phyloP scores from a whole-genome alignment of 148 eudicot genomes.

The Polygonum maritimum region DNA sequence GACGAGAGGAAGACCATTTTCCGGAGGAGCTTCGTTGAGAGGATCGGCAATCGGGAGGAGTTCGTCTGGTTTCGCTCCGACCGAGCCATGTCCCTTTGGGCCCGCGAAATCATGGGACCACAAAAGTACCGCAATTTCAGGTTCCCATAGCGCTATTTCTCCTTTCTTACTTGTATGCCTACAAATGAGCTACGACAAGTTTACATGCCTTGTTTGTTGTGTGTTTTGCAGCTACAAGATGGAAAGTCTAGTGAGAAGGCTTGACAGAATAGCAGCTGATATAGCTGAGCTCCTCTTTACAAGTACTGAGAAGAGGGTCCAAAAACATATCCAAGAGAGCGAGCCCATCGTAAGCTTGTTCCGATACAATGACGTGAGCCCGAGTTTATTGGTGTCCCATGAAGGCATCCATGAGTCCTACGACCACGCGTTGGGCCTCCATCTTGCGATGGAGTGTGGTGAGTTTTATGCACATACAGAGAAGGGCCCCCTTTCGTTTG shows the following conservation, averaged over 20 bases:
- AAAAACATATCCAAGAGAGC: slow-evolving; percentile 29
- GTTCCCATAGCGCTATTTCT: slow-evolving; percentile 11
- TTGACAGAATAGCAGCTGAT: slow-evolving; percentile 49
- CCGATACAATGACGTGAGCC: slow-evolving; percentile 40
- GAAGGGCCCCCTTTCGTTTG: slow-evolving; percentile 38
- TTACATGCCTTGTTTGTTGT: not conserved
- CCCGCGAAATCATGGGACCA: slow-evolving; percentile 39
- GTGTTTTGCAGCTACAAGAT: slow-evolving; percentile 43
- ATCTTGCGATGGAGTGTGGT: slow-evolving; percentile 41
- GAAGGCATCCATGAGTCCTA: slow-evolving; percentile 28
- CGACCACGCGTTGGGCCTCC: slow-evolving; percentile 49
- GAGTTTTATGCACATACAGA: slow-evolving; percentile 47
- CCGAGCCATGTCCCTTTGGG: slow-evolving; percentile 36
- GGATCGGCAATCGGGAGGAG: slow-evolving; percentile 50
- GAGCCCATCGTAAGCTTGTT: slow-evolving; percentile 48
- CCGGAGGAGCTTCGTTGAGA: slow-evolving; percentile 40
- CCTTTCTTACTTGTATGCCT: too few species aligned
- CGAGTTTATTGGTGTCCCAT: slow-evolving; percentile 23
- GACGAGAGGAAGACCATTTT: slow-evolving; percentile 32
- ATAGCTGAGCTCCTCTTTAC: slow-evolving; percentile 34
- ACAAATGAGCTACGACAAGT: too few species aligned
- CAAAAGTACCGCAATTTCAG: slow-evolving; percentile 49
- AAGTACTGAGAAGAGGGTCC: slow-evolving; percentile 17
- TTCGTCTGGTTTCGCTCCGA: slow-evolving; percentile 53
- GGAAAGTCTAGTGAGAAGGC: slow-evolving; percentile 41